Evolutionary conservation across 2,329 filamentous ascomycete species (phyloP).

Genomic region (Proliferodiscus dingleyae): DNA sequence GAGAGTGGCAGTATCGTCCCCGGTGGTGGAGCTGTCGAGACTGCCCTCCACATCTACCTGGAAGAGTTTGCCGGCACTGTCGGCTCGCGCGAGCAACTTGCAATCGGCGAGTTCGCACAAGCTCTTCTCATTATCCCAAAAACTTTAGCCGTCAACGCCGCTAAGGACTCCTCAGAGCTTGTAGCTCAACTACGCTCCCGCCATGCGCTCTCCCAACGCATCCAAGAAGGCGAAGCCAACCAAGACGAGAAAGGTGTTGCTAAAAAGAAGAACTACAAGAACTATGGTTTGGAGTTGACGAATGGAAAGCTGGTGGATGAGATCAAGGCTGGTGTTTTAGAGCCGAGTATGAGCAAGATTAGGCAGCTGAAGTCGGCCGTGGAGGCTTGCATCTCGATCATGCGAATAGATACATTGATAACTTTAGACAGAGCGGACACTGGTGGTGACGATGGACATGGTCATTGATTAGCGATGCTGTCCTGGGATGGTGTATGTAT

Average conservation of each 20-base stretch:
- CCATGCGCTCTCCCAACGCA: conserved; percentile 90
- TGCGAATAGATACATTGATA: conserved; percentile 98
- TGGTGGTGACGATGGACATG: conserved; percentile 74
- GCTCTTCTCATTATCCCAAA: conserved; percentile 92
- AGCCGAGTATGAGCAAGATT: conserved; percentile 97
- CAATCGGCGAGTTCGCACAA: conserved; percentile 95
- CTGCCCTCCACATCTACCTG: conserved; percentile 97
- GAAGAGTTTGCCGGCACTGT: conserved; percentile 98
- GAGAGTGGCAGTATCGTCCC: conserved; percentile 97
- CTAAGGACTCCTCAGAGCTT: conserved; percentile 92
- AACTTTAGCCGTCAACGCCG: conserved; percentile 93
- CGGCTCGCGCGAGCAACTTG: conserved; percentile 92
- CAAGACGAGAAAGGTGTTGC: conserved; percentile 87
- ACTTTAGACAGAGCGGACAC: conserved; percentile 90
- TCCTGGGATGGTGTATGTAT: conserved; percentile 24
- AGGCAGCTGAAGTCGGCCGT: conserved; percentile 98
- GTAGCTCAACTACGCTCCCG: conserved; percentile 92
- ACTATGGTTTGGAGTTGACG: conserved; percentile 89
- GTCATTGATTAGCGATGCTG: conserved; percentile 53
- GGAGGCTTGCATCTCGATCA: conserved; percentile 97
- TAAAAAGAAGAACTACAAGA: conserved; percentile 96
- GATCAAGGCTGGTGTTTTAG: conserved; percentile 90
- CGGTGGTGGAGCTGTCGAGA: conserved; percentile 93
- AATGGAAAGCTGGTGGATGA: conserved; percentile 90
- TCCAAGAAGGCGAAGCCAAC: conserved; percentile 75